These are phyloP conservation scores for Quercus engelmannii DNA, from an alignment of 306 rosid genomes.

Conservation along the genomic window DNA sequence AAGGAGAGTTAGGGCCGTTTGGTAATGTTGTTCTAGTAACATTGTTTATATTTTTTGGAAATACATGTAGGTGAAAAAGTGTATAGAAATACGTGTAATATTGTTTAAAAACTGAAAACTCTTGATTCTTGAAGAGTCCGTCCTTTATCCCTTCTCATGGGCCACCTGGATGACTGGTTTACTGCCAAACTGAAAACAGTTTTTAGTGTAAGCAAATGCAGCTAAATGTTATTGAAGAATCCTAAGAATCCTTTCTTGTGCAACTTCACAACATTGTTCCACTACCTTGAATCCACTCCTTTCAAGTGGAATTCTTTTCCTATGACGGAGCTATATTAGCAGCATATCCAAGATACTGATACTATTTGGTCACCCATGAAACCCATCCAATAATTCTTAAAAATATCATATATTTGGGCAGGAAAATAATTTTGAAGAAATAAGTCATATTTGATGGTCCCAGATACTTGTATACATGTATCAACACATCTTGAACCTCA, in stretches of 20 bases:
- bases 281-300: background rate
- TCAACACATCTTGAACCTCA: too few species aligned
- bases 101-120: background rate
- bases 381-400: too few species aligned
- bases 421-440: too few species aligned
- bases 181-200: background rate
- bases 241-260: background rate
- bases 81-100: too few species aligned
- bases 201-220: background rate
- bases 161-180: background rate
- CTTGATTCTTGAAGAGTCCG: background rate
- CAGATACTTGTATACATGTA: too few species aligned
- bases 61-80: too few species aligned
- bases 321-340: background rate
- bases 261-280: background rate
- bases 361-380: too few species aligned
- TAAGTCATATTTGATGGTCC: too few species aligned
- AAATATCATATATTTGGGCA: too few species aligned
- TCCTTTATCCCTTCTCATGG: background rate
- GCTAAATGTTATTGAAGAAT: background rate
- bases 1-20: background rate
- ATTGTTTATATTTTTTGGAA: too few species aligned
- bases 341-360: background rate
- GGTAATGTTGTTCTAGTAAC: too few species aligned
- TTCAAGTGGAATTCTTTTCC: background rate